Evolutionary conservation across 805 yeast species (phyloP), one percentile per base, ranked within the genome.

Genomic region (Teunomyces lycoperdinae): DNA sequence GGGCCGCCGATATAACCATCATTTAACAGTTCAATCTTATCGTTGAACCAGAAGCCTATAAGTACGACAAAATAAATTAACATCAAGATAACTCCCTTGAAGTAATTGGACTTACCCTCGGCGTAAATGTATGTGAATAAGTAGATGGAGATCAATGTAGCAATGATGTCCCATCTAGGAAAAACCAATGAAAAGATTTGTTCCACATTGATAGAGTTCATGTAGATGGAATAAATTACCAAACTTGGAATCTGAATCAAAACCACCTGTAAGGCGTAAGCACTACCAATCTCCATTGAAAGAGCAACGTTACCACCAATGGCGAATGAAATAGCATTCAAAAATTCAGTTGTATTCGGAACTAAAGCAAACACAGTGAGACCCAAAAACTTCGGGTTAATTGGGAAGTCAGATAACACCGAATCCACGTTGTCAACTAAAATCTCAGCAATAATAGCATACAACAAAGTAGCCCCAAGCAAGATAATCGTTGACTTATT

Each of bases 251-350:
- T 88, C 64, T 94, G 99, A 54, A 94, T 76, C 49, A 94, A 73
- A 57, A 96, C 92, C 11, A 94, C 99, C 66, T 94, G 99, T 50
- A 94, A 74, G 0, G 96, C 99, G 63, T 94, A 94, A 0, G 99
- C 99, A 52, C 96, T 84, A 50, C 99, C 99, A 66, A 94, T 94
- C 63, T 94, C 99, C 96, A 94, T 88, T 2, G 96, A 88, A 41
- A 94, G 73, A 0, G 99, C 96, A 46, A 94, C 96, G 56, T 94
- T 94, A 1, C 99, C 99, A 57, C 92, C 83, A 56, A 89, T 82
- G 0, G 99, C 99, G 72, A 94, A 94, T 24, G 97, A 90, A 48
- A 94, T 91, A 58, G 98, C 99, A 67, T 94, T 94, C 49, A 94
- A 78, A 59, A 94, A 94, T 68, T 94, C 99, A 0, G 99, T 94